Evolutionary conservation across 257 asterid genomes (phyloP), one percentile per base, ranked within the genome.

Genomic region (Petrea volubilis): DNA sequence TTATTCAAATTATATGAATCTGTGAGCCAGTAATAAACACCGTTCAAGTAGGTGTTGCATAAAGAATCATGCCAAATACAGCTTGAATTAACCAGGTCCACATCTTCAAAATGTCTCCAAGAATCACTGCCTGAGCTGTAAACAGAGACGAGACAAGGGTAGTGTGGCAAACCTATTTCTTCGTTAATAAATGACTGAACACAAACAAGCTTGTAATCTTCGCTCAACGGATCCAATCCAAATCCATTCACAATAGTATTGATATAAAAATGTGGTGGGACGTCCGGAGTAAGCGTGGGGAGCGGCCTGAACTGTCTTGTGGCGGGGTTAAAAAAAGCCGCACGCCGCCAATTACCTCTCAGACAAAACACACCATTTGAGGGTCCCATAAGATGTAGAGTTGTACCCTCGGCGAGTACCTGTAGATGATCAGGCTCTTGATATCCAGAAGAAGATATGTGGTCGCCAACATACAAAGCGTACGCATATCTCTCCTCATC

Each of bases 271-370:
- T 21, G 66, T 18, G 74, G 84, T 10, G 44, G 69, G n/a, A 58
- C 43, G 46, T 36, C 6, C 3, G 81, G 75, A 58, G 47, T 73
- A 47, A 46, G 47, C 4, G 40, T 33, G 3, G 86, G 83, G 56
- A 79, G 79, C 33, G 79, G 83, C 79, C 67, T 81, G 18, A 80
- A 72, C 77, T 86, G 83, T 46, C 80, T 77, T 20, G 62, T 73
- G 20, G 86, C 72, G 1, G 84, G 89, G 70, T 86, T 86, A 79
- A 82, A 64, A 36, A 83, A 66, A 21, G 79, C 80, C 74, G 77
- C 62, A 6, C 41, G 49, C 8, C n/a, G 72, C 74, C 2, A 52
- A 47, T 52, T 49, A 34, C 33, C 59, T 64, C 7, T 70, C 77
- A 17, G 61, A 13, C 80, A 73, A 55, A 83, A 74, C 17, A 86